phyloP scores from a whole-genome alignment of 2,329 filamentous ascomycete species.

The Nannizziopsis barbatae region DNA sequence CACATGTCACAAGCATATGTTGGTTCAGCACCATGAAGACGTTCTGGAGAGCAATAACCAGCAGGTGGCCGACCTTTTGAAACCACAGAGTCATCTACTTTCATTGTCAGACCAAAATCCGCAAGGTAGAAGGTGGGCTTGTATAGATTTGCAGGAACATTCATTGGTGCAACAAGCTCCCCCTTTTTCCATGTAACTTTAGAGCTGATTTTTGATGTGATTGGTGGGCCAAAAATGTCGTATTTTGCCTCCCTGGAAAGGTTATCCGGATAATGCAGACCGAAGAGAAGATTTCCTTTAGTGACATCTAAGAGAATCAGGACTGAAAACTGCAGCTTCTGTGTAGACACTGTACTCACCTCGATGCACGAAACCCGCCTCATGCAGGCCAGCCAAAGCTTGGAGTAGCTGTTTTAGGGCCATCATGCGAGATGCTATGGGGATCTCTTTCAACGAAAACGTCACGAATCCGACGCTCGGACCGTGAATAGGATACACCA shows the following conservation, averaged over 20 bases:
- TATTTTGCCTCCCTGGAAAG: slow-evolving; percentile 21
- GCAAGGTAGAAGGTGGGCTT: too few relatives aligned
- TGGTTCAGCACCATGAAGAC: slow-evolving; percentile 20
- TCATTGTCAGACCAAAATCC: slow-evolving; percentile 23
- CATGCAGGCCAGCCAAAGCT: slow-evolving; percentile 20
- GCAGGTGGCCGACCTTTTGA: slow-evolving; percentile 15
- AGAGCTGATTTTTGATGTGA: too few relatives aligned
- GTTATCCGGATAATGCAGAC: slow-evolving; percentile 18
- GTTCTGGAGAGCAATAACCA: slow-evolving; percentile 21
- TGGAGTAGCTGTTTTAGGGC: slow-evolving; percentile 22
- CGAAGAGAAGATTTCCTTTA: slow-evolving; percentile 23
- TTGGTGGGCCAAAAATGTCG: slow-evolving; percentile 19
- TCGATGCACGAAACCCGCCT: slow-evolving; percentile 22
- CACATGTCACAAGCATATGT: slow-evolving; percentile 24
- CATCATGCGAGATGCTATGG: slow-evolving; percentile 21
- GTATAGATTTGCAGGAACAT: too few relatives aligned
- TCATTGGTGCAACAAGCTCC: too few relatives aligned
- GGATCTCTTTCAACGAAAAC: slow-evolving; percentile 10
- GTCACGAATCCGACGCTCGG: slow-evolving; percentile 11
- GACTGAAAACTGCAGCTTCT: too few relatives aligned
- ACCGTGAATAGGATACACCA: slow-evolving; percentile 20
- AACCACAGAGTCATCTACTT: slow-evolving; percentile 14
- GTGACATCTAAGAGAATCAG: slow-evolving; percentile 18
- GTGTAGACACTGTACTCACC: slow-evolving; percentile 15
- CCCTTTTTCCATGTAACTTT: too few relatives aligned